A percentile compares a stretch with the other conserved stretches of the same genome.
Conservation (phyloP, 2,329 filamentous ascomycete species). For the Beauveria brongniartii region DNA sequence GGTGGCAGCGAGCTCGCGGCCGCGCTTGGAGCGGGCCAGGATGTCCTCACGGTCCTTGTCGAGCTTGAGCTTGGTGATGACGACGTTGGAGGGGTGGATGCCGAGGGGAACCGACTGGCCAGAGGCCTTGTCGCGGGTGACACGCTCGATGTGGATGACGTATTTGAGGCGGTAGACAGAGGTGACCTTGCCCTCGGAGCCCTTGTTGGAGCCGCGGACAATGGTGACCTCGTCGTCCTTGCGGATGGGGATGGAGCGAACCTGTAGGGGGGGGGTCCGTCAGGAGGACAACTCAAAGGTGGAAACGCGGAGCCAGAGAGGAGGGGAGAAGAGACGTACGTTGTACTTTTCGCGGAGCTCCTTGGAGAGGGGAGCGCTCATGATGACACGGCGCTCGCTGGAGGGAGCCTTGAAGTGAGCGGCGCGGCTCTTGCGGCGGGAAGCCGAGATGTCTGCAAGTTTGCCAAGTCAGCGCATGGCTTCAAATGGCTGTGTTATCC, state of each 20-base stretch:
- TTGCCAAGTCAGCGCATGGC: neutral
- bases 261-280: conserved; percentile 38
- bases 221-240: conserved; percentile 95
- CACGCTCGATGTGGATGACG: conserved; percentile 92
- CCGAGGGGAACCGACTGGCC: conserved; percentile 92
- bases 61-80: conserved; percentile 98
- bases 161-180: conserved; percentile 98
- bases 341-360: conserved; percentile 99
- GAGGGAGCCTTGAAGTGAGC: conserved; percentile 95
- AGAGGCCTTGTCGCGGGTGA: conserved; percentile 94
- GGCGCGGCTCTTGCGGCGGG: conserved; percentile 97
- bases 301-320: neutral
- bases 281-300: neutral
- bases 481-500: neutral
- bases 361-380: conserved; percentile 93
- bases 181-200: conserved; percentile 95
- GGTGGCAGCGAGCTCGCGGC: conserved; percentile 70
- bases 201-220: conserved; percentile 90
- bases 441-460: conserved; percentile 55
- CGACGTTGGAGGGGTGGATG: conserved; percentile 92
- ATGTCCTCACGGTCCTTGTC: conserved; percentile 91
- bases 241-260: conserved; percentile 92
- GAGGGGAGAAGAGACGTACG: conserved; percentile 48
- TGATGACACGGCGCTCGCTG: conserved; percentile 88
- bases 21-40: conserved; percentile 74